Conservation (phyloP, 306 rosid species). For the Acacia melanoxylon region DNA sequence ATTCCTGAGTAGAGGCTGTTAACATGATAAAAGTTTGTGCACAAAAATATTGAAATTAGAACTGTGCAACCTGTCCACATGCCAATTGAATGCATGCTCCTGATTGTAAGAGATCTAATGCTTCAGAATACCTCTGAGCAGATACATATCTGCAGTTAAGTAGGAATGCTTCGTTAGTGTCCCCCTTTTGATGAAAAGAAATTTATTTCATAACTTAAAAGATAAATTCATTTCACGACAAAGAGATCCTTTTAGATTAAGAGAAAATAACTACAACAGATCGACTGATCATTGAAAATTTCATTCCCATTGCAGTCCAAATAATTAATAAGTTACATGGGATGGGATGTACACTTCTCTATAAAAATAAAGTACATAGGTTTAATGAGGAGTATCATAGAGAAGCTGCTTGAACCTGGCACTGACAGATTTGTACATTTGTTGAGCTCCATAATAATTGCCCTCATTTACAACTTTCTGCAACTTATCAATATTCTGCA, state of each 20-base stretch:
- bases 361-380: neutral
- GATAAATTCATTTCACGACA: neutral
- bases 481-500: constrained; percentile 85
- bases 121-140: constrained; percentile 76
- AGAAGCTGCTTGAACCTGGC: constrained; percentile 58
- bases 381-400: neutral
- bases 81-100: constrained; percentile 87
- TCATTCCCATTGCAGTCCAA: neutral
- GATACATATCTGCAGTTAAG: constrained; percentile 69
- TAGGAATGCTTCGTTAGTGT: constrained; percentile 30
- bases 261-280: constrained; percentile 12
- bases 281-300: neutral
- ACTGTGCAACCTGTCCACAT: constrained; percentile 66
- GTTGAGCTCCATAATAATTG: constrained; percentile 92
- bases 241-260: constrained; percentile 14
- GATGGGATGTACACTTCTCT: constrained; percentile 6
- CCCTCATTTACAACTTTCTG: constrained; percentile 71
- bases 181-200: constrained; percentile 15
- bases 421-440: constrained; percentile 89
- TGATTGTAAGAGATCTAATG: constrained; percentile 79
- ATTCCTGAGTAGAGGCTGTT: constrained; percentile 1
- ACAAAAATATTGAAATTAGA: constrained; percentile 18
- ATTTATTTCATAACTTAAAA: neutral
- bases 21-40: constrained; percentile 23
- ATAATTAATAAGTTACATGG: neutral